phyloP scores from a whole-genome alignment of 371 early-diverging fungal genomes.

The Thermomucor indicae-seudaticae region DNA sequence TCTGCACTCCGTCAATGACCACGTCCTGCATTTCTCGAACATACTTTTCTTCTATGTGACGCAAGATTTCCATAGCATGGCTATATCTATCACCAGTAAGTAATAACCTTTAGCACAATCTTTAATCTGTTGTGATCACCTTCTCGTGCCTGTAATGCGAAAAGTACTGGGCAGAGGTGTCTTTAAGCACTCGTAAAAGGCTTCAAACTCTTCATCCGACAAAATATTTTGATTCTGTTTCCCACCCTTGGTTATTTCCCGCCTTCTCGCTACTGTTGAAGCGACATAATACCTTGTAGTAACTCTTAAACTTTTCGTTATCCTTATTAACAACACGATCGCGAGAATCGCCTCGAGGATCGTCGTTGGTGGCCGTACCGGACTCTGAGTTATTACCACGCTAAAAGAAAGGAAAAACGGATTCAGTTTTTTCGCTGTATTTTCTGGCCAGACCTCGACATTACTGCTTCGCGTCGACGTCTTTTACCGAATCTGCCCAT shows the following conservation, averaged over 20 bases:
- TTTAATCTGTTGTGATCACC: slow-evolving; percentile 31
- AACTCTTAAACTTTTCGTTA: slow-evolving; percentile 64
- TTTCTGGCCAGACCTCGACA: too few relatives aligned
- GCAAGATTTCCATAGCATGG: slow-evolving; percentile 44
- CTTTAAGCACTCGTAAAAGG: slow-evolving; percentile 61
- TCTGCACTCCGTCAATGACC: slow-evolving; percentile 62
- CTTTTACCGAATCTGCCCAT: too few relatives aligned
- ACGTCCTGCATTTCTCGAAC: slow-evolving; percentile 52
- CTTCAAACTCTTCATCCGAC: slow-evolving; percentile 78
- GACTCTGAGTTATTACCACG: too few relatives aligned
- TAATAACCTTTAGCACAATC: slow-evolving; percentile 6
- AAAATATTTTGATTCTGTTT: slow-evolving; percentile 69
- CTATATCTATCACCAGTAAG: slow-evolving; percentile 8
- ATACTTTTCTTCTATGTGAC: slow-evolving; percentile 49
- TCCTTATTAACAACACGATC: slow-evolving; percentile 34
- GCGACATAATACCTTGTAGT: slow-evolving; percentile 60
- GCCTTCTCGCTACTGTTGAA: too few relatives aligned
- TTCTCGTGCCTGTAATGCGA: slow-evolving; percentile 89
- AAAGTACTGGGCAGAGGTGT: slow-evolving; percentile 85
- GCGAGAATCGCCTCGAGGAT: background rate
- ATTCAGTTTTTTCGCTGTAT: too few relatives aligned
- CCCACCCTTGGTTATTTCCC: too few relatives aligned
- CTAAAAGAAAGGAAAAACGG: too few relatives aligned
- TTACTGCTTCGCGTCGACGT: too few relatives aligned
- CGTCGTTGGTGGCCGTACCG: background rate